Percentiles rank a stretch among this genome's conserved stretches.
Conservation (phyloP, 2,329 filamentous ascomycete genomes). For the Fusarium gaditjirri region DNA sequence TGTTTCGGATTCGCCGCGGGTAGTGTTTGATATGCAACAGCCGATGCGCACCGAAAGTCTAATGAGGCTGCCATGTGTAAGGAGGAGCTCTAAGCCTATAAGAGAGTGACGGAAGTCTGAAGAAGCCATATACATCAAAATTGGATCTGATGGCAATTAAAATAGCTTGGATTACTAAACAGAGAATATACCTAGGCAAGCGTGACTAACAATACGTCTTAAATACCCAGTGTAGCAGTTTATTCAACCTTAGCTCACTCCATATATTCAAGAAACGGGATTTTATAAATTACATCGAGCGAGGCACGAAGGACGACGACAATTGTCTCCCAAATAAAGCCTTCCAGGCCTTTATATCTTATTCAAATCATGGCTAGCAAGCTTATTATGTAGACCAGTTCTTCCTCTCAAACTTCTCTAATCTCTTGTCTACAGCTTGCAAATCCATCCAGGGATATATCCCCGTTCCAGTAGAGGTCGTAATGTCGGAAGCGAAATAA, state of each 20-base stretch:
- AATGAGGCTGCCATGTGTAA: not conserved
- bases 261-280: not conserved
- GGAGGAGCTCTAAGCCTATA: not conserved
- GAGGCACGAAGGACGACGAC: not conserved
- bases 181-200: not conserved
- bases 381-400: slow-evolving; percentile 37
- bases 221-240: not conserved
- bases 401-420: not conserved
- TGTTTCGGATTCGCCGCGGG: slow-evolving; percentile 34
- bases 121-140: not conserved
- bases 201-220: not conserved
- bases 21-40: slow-evolving; percentile 29
- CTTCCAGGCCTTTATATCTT: slow-evolving; percentile 34
- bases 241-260: not conserved
- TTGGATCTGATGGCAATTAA: not conserved
- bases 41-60: slow-evolving; percentile 19
- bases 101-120: not conserved
- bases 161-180: not conserved
- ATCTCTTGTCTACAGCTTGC: slow-evolving; percentile 1
- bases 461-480: slow-evolving; percentile 29
- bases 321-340: slow-evolving; percentile 2
- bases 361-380: slow-evolving; percentile 31
- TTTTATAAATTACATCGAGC: not conserved
- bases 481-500: slow-evolving; percentile 20
- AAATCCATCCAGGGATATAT: slow-evolving; percentile 20